Conservation (phyloP, 495 filamentous ascomycete genomes). For the Niebla homalea region DNA sequence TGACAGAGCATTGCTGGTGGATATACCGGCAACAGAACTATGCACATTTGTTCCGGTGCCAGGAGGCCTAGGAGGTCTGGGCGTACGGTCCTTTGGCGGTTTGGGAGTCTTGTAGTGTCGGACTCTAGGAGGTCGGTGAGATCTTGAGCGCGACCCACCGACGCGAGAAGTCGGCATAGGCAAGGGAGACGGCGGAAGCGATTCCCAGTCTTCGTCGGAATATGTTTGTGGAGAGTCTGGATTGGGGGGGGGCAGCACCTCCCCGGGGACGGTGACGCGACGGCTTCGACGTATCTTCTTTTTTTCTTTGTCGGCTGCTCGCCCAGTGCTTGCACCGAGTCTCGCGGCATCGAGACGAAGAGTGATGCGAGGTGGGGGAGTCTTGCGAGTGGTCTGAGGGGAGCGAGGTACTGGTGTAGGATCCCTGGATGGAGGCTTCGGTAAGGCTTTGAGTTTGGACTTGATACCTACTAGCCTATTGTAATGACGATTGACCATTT, state of each 20-base stretch:
- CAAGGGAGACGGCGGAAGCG: constrained; percentile 20
- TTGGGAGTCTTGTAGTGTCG: constrained; percentile 18
- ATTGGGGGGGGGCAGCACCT: constrained; percentile 33
- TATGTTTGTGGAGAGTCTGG: constrained; percentile 25
- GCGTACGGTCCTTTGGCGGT: constrained; percentile 29
- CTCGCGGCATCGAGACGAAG: constrained; percentile 45
- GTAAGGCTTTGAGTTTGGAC: constrained; percentile 66
- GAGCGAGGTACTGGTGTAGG: constrained; percentile 41
- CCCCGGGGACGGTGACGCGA: constrained; percentile 29
- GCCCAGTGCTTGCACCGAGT: constrained; percentile 19
- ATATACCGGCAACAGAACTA: constrained; percentile 47
- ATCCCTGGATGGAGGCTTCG: constrained; percentile 55
- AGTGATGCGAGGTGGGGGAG: constrained; percentile 43
- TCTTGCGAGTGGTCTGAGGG: constrained; percentile 41
- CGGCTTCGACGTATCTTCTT: constrained; percentile 31
- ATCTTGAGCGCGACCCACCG: constrained; percentile 16
- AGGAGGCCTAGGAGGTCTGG: constrained; percentile 32
- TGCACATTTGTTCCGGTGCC: constrained; percentile 41
- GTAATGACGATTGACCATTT: constrained; percentile 66
- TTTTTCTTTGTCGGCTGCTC: constrained; percentile 14
- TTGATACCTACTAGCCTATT: constrained; percentile 64
- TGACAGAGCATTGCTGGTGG: constrained; percentile 70
- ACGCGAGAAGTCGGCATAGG: constrained; percentile 24
- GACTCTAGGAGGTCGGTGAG: constrained; percentile 17
- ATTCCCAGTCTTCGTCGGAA: constrained; percentile 25